Base-by-base conservation (phyloP, 148 eudicot species). In the Selenicereus undatus region DNA sequence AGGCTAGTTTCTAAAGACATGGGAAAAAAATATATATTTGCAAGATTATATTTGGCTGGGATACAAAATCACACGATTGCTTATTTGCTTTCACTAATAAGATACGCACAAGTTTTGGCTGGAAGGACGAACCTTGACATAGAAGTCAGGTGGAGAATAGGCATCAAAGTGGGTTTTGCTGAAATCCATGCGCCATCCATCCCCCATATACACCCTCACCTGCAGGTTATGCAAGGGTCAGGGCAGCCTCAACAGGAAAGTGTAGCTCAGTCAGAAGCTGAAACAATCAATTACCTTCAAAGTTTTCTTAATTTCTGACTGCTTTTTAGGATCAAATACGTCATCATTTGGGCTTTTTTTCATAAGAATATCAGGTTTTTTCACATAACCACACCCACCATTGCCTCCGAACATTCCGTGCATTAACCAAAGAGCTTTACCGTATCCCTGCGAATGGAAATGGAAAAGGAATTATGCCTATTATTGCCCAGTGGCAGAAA, bases 71-170 rank as follows among this genome's bases (percentile, higher is more conserved):
- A 1, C 52, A 48, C 8, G 52, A 12, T 48, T 10, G 52, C 2
- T 48, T 48, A 48, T 48, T 10, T 48, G 52, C 52, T 48, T 48
- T 48, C 52, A 48, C 13, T 4, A 45, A 39, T 0, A 12, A 48
- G 52, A 10, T 11, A 48, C 10, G 12, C 68, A 62, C 1, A 24
- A n/a, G 68, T 66, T 26, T 6, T 66, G 71, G 71, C 29, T 66
- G 43, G 43, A 24, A 48, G 16, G 29, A 42, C 51, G 51, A 71
- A 88, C 92, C 90, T 85, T 90, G 70, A 81, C 85, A 77, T 86
- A 90, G 82, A 90, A 90, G 79, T 90, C 92, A 26, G 92, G 92
- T 45, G 92, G 92, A 13, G 92, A 90, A 78, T 83, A 90, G 2
- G 76, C 11, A 76, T 90, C 92, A 66, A 90, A 90, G 68, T 90